A percentile compares a stretch with the other conserved stretches of the same genome.
Conservation (phyloP, 2,329 filamentous ascomycete species). For the Chalaropsis ovoidea region DNA sequence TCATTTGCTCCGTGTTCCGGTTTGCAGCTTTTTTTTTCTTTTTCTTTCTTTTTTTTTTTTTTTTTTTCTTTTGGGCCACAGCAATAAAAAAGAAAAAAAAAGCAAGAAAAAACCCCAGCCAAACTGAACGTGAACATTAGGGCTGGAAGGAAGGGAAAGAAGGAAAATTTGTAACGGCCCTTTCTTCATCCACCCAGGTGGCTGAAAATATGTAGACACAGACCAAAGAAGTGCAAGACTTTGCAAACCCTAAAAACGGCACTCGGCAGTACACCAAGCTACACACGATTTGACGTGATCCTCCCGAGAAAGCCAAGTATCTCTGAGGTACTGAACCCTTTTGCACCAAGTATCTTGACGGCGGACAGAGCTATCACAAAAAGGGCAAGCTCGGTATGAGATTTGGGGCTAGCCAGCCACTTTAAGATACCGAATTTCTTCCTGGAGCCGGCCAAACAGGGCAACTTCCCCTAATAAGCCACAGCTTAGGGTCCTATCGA, state of each 20-base stretch:
- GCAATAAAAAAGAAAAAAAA: background rate
- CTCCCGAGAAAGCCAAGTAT: slow-evolving; percentile 12
- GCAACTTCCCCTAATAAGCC: too few relatives aligned
- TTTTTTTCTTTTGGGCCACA: background rate
- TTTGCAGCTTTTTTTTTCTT: too few relatives aligned
- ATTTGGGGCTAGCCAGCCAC: background rate
- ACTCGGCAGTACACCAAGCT: slow-evolving; percentile 2
- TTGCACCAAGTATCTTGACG: background rate
- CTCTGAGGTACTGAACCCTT: slow-evolving; percentile 11
- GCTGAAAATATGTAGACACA: background rate
- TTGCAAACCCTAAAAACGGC: background rate
- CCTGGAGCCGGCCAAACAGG: background rate
- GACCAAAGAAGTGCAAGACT: background rate
- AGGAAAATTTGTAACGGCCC: background rate
- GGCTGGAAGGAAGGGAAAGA: background rate
- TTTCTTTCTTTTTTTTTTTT: too few relatives aligned
- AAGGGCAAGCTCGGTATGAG: background rate
- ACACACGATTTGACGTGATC: slow-evolving; percentile 10
- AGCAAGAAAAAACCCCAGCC: background rate
- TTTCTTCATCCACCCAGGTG: background rate
- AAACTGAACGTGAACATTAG: background rate
- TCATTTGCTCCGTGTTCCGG: background rate
- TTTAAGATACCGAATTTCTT: background rate
- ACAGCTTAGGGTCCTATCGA: too few relatives aligned
- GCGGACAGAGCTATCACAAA: background rate